phyloP scores from a whole-genome alignment of 2,329 filamentous ascomycete genomes.

The Colletotrichum sp. region DNA sequence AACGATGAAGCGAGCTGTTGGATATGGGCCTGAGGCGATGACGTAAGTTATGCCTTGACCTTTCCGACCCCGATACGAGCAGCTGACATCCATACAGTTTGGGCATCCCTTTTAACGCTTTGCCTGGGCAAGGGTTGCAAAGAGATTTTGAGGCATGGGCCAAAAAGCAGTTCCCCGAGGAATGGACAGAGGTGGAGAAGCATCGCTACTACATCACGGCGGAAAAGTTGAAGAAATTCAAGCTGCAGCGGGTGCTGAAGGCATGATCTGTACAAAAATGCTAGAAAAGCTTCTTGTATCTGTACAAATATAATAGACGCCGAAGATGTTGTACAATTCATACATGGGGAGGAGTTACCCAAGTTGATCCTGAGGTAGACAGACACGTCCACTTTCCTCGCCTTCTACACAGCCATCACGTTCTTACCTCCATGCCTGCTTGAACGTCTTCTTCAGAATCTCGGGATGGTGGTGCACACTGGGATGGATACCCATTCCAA shows the following conservation, averaged over 20 bases:
- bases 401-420: not conserved
- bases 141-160: constrained; percentile 78
- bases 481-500: constrained; percentile 91
- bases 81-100: constrained; percentile 54
- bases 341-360: not conserved
- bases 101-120: constrained; percentile 76
- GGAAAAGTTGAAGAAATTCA: constrained; percentile 54
- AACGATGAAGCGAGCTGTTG: constrained; percentile 69
- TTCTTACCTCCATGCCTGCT: constrained; percentile 1
- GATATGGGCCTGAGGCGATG: constrained; percentile 68
- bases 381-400: not conserved
- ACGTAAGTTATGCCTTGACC: constrained; percentile 62
- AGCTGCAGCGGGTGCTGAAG: constrained; percentile 51
- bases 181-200: constrained; percentile 71
- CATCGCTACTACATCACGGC: constrained; percentile 51
- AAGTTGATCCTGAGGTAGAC: not conserved
- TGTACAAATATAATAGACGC: constrained; percentile 25
- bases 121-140: constrained; percentile 70
- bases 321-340: constrained; percentile 29
- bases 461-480: constrained; percentile 90
- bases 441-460: constrained; percentile 58
- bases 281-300: constrained; percentile 20
- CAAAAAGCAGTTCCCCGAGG: constrained; percentile 66
- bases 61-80: not conserved
- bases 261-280: constrained; percentile 46